phyloP scores from a whole-genome alignment of 2,329 filamentous ascomycete species.

The Pseudogymnoascus sp. region DNA sequence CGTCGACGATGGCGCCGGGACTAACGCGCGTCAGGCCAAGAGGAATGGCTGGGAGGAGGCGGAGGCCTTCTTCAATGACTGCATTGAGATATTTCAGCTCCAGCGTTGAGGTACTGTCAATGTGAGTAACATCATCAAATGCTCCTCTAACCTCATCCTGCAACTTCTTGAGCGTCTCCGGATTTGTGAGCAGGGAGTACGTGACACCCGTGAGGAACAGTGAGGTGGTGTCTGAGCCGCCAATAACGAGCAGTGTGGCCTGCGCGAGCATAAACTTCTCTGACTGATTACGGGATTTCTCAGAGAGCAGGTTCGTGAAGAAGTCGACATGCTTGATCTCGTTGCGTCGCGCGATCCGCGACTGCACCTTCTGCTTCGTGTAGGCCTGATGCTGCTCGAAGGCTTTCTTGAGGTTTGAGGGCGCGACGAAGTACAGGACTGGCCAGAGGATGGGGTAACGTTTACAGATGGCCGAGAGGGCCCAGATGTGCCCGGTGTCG shows the following conservation, averaged over 20 bases:
- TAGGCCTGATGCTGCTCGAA: not conserved
- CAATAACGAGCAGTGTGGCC: conserved; percentile 14
- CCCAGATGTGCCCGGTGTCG: not conserved
- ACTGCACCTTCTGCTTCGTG: not conserved
- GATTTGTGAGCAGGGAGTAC: conserved; percentile 11
- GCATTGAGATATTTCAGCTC: conserved; percentile 30
- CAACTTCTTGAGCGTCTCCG: conserved; percentile 18
- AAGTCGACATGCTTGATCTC: not conserved
- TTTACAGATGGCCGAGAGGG: not conserved
- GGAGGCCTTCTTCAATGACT: conserved; percentile 30
- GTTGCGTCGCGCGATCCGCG: not conserved
- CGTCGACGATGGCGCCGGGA: conserved; percentile 11
- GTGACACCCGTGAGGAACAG: conserved; percentile 22
- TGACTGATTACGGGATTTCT: not conserved
- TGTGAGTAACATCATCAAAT: conserved; percentile 26
- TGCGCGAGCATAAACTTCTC: not conserved
- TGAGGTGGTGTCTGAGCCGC: conserved; percentile 28
- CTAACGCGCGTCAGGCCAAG: not conserved
- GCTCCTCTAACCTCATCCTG: conserved; percentile 27
- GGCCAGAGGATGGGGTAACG: not conserved
- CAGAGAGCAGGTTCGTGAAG: not conserved
- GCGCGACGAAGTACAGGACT: not conserved
- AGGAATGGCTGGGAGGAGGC: conserved; percentile 29
- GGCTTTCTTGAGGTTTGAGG: not conserved
- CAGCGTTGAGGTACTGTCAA: conserved; percentile 26